Evolutionary conservation across 2,329 filamentous ascomycete species (phyloP).

Genomic region (Myriangium duriaei): DNA sequence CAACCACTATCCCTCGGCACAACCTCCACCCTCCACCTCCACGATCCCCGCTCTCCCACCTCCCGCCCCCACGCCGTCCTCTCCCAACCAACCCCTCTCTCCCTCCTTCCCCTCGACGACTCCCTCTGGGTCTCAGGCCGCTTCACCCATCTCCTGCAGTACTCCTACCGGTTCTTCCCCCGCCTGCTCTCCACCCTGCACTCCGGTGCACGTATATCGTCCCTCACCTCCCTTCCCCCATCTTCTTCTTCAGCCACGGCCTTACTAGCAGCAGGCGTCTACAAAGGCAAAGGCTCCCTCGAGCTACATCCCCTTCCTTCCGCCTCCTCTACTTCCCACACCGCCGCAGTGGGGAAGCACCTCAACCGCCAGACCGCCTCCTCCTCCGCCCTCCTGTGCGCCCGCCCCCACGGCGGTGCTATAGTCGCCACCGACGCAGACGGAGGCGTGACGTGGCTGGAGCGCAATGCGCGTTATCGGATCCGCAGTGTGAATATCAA

Average conservation of each 20-base stretch:
- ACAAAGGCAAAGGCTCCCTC: slow-evolving; percentile 80
- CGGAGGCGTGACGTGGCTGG: slow-evolving; percentile 80
- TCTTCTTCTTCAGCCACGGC: slow-evolving; percentile 46
- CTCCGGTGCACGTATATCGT: slow-evolving; percentile 66
- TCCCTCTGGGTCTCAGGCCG: slow-evolving; percentile 83
- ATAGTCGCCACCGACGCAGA: slow-evolving; percentile 75
- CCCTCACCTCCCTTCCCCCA: slow-evolving; percentile 38
- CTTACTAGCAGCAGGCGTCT: slow-evolving; percentile 73
- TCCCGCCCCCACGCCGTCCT: slow-evolving; percentile 52
- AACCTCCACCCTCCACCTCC: slow-evolving; percentile 65
- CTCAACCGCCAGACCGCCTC: slow-evolving; percentile 78
- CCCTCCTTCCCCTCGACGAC: slow-evolving; percentile 55
- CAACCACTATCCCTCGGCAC: slow-evolving; percentile 76
- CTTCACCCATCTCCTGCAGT: slow-evolving; percentile 79
- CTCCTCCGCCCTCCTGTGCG: slow-evolving; percentile 66
- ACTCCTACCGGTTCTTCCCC: slow-evolving; percentile 78
- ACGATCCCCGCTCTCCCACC: slow-evolving; percentile 52
- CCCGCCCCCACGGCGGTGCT: slow-evolving; percentile 67
- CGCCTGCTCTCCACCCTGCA: slow-evolving; percentile 65
- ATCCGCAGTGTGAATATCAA: slow-evolving; percentile 49
- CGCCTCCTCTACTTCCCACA: slow-evolving; percentile 18
- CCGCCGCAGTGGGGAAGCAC: slow-evolving; percentile 24
- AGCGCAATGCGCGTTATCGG: slow-evolving; percentile 57
- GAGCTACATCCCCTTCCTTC: slow-evolving; percentile 63
- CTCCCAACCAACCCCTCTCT: slow-evolving; percentile 68